Evolutionary conservation across 768 basidiomycete species (phyloP).

Genomic region (Ramaria sp.): DNA sequence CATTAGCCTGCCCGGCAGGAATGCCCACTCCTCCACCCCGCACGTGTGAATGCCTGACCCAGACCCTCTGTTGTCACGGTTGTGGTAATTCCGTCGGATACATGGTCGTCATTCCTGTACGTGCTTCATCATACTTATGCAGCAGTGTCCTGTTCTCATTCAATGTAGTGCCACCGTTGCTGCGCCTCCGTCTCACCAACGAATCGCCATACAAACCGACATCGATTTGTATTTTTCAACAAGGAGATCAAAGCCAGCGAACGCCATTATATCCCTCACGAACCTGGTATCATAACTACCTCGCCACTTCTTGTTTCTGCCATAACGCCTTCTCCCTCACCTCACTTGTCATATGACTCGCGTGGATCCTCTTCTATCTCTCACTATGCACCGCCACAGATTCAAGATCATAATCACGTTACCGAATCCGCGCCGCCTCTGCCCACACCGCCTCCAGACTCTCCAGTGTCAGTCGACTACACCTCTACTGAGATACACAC

Average conservation of each 20-base stretch:
- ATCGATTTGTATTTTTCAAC: conserved; percentile 82
- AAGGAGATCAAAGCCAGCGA: conserved; percentile 52
- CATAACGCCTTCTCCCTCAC: conserved; percentile 20
- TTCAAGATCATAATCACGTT: conserved; percentile 11
- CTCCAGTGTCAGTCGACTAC: conserved; percentile 8
- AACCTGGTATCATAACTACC: conserved; percentile 47
- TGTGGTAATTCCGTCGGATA: conserved; percentile 71
- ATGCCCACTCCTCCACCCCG: conserved; percentile 29
- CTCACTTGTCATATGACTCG: conserved; percentile 16
- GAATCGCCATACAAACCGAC: conserved; percentile 50
- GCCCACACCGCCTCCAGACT: conserved; percentile 13
- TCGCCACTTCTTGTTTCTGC: conserved; percentile 22
- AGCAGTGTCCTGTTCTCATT: not conserved
- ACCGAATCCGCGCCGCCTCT: conserved; percentile 14
- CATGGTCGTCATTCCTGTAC: conserved; percentile 62
- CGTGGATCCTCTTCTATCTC: conserved; percentile 10
- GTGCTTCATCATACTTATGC: conserved; percentile 16
- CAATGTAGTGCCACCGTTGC: conserved; percentile 51
- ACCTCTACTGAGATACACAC: not conserved
- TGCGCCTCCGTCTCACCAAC: conserved; percentile 56
- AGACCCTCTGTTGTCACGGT: conserved; percentile 68
- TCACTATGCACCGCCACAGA: conserved; percentile 8
- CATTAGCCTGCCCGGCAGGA: conserved; percentile 23
- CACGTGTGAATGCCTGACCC: conserved; percentile 80
- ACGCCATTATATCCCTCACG: conserved; percentile 51